phyloP scores from a whole-genome alignment of 257 asterid species.

The Ophiorrhiza pumila region DNA sequence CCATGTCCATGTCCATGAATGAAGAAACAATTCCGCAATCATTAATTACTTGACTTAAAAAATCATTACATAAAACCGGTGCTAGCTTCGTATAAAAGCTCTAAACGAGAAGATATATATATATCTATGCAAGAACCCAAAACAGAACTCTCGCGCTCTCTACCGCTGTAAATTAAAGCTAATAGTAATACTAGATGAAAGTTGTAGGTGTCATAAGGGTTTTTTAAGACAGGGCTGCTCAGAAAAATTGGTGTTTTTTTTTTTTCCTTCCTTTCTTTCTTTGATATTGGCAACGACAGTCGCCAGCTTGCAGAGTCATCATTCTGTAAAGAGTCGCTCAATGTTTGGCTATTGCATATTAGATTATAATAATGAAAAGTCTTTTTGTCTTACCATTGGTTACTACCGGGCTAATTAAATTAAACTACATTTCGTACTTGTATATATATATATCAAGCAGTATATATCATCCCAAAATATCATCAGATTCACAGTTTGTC shows the following conservation, averaged over 20 bases:
- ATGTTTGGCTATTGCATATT: conserved; percentile 12
- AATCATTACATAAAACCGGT: conserved; percentile 12
- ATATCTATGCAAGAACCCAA: conserved; percentile 13
- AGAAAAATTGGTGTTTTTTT: neutral
- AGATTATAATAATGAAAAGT: conserved; percentile 1
- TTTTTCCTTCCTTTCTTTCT: neutral
- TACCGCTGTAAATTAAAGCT: conserved; percentile 23
- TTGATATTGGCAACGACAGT: no score
- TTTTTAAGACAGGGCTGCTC: neutral
- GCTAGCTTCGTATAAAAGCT: neutral
- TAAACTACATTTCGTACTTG: no score
- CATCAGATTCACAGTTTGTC: neutral
- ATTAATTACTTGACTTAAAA: conserved; percentile 33
- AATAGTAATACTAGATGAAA: conserved; percentile 12
- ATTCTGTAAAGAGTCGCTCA: conserved; percentile 23
- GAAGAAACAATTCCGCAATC: conserved; percentile 35
- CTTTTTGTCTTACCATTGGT: conserved; percentile 6
- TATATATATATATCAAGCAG: no score
- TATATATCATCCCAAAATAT: neutral
- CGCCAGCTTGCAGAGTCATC: conserved; percentile 13
- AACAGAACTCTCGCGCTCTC: neutral
- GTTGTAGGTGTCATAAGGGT: conserved; percentile 11
- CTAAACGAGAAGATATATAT: neutral
- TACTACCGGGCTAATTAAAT: neutral
- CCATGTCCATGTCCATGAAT: no score